Percentiles rank a stretch among this genome's conserved stretches.
Evolutionary conservation across 139 green algal genomes (phyloP).

Genomic region (Diplosphaera chodatii): DNA sequence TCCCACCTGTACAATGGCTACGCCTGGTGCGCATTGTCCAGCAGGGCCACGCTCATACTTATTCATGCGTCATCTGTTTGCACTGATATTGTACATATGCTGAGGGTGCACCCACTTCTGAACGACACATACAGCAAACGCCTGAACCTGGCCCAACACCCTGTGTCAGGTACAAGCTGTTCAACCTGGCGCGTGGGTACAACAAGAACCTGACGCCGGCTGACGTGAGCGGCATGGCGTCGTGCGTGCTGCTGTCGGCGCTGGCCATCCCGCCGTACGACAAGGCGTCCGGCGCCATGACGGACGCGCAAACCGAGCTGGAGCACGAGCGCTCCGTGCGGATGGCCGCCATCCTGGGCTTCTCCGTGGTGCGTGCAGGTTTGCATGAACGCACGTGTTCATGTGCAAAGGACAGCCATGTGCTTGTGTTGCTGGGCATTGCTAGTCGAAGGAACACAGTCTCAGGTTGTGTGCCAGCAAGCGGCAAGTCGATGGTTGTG

Average conservation of each 20-base stretch:
- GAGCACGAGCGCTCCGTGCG: constrained; percentile 82
- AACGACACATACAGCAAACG: no score
- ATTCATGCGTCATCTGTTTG: no score
- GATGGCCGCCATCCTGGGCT: constrained; percentile 93
- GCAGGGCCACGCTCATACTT: no score
- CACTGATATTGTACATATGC: no score
- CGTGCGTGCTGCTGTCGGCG: constrained; percentile 84
- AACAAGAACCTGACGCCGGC: constrained; percentile 74
- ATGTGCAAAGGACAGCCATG: no score
- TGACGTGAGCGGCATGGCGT: constrained; percentile 77
- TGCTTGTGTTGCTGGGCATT: no score
- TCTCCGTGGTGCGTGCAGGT: constrained; percentile 63
- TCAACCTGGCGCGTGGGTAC: constrained; percentile 74
- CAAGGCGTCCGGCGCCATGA: constrained; percentile 9
- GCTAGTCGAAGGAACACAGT: no score
- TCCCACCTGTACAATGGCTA: constrained; percentile 92
- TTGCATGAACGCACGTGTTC: no score
- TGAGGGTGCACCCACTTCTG: no score
- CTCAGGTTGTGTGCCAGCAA: no score
- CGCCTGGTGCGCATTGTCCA: constrained; percentile 76
- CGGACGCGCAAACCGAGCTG: constrained; percentile 55
- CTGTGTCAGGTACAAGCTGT: constrained; percentile 72
- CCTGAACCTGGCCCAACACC: no score
- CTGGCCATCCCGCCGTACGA: constrained; percentile 91
- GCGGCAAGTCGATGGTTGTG: no score